These are phyloP conservation scores for Physcia stellaris DNA, from an alignment of 495 filamentous ascomycete species.

Conservation along the genomic window DNA sequence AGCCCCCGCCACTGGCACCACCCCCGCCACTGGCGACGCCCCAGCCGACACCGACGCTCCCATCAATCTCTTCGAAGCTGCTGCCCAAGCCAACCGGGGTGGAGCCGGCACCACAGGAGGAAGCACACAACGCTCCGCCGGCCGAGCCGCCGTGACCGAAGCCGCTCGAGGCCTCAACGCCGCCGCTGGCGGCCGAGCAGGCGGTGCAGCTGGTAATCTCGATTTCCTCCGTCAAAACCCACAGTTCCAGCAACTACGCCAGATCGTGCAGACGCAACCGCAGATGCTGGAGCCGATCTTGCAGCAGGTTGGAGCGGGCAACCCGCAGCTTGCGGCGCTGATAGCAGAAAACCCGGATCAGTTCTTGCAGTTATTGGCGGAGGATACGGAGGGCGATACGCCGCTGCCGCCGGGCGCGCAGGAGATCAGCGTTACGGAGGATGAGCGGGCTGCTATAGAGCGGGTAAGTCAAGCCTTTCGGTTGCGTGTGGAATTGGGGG, in stretches of 20 bases:
- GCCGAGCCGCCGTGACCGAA: conserved; percentile 33
- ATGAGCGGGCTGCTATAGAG: conserved; percentile 94
- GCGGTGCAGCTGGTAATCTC: conserved; percentile 56
- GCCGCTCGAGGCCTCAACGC: conserved; percentile 22
- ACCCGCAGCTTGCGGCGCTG: conserved; percentile 82
- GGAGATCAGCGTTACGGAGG: conserved; percentile 81
- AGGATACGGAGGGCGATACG: conserved; percentile 59
- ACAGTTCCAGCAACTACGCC: conserved; percentile 93
- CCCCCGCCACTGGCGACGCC: conserved; percentile 23
- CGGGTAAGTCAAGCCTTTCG: conserved; percentile 51
- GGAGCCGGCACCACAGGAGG: conserved; percentile 33
- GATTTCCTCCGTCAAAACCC: conserved; percentile 94
- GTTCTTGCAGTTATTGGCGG: conserved; percentile 75
- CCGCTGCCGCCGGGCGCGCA: conserved; percentile 79
- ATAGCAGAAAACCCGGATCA: conserved; percentile 86
- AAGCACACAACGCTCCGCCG: conserved; percentile 19
- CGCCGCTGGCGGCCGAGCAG: conserved; percentile 37
- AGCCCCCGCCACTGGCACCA: conserved; percentile 22
- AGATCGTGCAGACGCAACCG: conserved; percentile 92
- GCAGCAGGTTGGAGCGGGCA: conserved; percentile 89
- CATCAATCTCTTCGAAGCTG: conserved; percentile 90
- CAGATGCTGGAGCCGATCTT: conserved; percentile 97
- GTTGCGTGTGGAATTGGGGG: neutral
- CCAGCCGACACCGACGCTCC: conserved; percentile 43
- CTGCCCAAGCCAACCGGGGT: conserved; percentile 56